Evolutionary conservation across 2,329 filamentous ascomycete genomes (phyloP), one percentile per base, ranked within the genome.

Genomic region (Botrytis fragariae): DNA sequence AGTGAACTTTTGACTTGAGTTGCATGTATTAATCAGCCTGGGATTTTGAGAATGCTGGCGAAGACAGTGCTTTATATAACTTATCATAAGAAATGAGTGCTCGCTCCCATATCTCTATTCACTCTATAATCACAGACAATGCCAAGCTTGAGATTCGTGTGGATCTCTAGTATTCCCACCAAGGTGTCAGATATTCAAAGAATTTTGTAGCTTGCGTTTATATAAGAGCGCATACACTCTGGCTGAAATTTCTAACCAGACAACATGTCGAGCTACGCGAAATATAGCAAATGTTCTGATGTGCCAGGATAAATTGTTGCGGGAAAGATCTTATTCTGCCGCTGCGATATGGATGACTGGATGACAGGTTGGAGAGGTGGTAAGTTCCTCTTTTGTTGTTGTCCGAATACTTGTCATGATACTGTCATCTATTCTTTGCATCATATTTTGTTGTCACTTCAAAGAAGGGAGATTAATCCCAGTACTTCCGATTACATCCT

Each of bases 301-400:
- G 14, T 57, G 0, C 9, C n/a, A 0, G 14, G n/a, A 57, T 14
- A 18, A 3, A 29, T 0, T 29, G n/a, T 57, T 18, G 7, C 0
- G 6, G 51, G 1, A 9, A 57, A 57, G 51, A 29, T 1, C 1
- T 0, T 2, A 29, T 29, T 18, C 51, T 57, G n/a, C 0, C 3
- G n/a, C 3, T 9, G 1, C 3, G n/a, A 29, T 18, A 0, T 57
- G 6, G 14, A 29, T 29, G 0, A 29, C 14, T 57, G n/a, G 7
- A 5, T 18, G 0, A 29, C 3, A 32, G 14, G 14, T 8, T 57
- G n/a, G n/a, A 20, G 42, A 20, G 42, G 6, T 0, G 18, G 0
- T 1, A 44, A 44, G 0, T 3, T 44, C 0, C 42, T 44, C 42
- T 20, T 20, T 44, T 44, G 7, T 16, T 44, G 18, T 44, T 5